Evolutionary conservation across 768 basidiomycete species (phyloP), one percentile per base, ranked within the genome.

Genomic region (Hericium rajendrae): DNA sequence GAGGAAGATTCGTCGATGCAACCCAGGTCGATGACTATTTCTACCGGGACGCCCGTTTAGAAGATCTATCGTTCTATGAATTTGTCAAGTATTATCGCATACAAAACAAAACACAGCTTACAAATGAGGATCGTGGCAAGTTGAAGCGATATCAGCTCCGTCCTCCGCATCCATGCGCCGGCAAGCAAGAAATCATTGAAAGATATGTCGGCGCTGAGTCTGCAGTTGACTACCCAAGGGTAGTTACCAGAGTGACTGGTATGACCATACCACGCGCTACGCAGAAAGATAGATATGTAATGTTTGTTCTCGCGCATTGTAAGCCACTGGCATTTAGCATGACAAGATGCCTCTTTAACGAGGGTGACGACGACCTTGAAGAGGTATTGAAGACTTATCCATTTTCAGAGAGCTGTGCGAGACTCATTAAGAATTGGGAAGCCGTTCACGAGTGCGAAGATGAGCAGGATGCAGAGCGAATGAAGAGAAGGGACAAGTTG

Each of bases 391-490:
- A 22, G 22, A 22, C 22, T 22, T 22, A 22, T 22, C 22, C 22
- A 22, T 22, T 22, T 22, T 22, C 22, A 22, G 22, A 22, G 22
- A 22, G 22, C 22, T 22, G 22, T 22, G 22, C 22, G 22, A 22
- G 6, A 10, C 57, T 72, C 12, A 66, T 70, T 54, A 54, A 59
- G 9, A 72, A 72, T 48, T 71, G 71, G 71, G 65, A 71, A 46
- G 69, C 65, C n/a, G 61, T 71, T 0, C 54, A 72, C 61, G 71
- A 72, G 52, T 72, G 71, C 58, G 63, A 69, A 43, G 72, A 73
- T 67, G 64, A 66, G 51, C 41, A 65, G 20, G 71, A 72, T 61
- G 69, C 70, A 18, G 71, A 72, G 22, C 22, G 22, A 22, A 22
- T 22, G 22, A 22, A 22, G 22, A 22, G 22, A 22, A 22, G 22